A percentile compares a stretch with the other conserved stretches of the same genome.
Evolutionary conservation across 148 eudicot species (phyloP).

Genomic region (Oxyria digyna): DNA sequence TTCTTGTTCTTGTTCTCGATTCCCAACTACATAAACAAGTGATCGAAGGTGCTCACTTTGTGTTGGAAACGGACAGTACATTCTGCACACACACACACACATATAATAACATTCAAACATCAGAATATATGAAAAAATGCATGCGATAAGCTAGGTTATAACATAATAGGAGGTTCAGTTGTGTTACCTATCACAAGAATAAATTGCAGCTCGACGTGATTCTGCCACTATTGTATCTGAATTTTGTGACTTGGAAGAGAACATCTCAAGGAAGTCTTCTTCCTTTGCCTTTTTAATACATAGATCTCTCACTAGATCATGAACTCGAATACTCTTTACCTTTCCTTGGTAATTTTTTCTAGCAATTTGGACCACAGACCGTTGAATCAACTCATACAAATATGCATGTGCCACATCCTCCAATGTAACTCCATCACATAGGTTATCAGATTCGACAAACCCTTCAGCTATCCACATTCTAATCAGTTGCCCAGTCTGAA

Average conservation of each 20-base stretch:
- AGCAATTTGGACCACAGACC: conserved; percentile 8
- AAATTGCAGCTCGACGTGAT: conserved; percentile 3
- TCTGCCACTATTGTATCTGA: neutral
- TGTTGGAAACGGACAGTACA: neutral
- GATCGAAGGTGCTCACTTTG: conserved; percentile 13
- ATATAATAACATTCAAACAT: too few species aligned
- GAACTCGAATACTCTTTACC: conserved; percentile 4
- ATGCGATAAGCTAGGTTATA: too few species aligned
- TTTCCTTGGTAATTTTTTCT: neutral
- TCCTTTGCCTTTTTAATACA: conserved; percentile 14
- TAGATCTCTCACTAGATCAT: conserved; percentile 15
- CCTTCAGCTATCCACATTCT: conserved; percentile 24
- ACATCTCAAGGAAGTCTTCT: conserved; percentile 6
- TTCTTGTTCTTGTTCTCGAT: too few species aligned
- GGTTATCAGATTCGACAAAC: neutral
- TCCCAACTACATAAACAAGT: conserved; percentile 11
- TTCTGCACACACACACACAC: conserved; percentile 18
- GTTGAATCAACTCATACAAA: conserved; percentile 12
- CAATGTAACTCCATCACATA: neutral
- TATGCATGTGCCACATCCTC: conserved; percentile 13
- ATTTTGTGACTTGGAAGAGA: neutral
- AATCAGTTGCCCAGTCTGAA: conserved; percentile 3
- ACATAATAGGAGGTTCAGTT: too few species aligned
- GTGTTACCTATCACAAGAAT: neutral
- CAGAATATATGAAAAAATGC: too few species aligned